Evolutionary conservation across 192 early-diverging fungal species (phyloP).

Genomic region (Mortierella claussenii): DNA sequence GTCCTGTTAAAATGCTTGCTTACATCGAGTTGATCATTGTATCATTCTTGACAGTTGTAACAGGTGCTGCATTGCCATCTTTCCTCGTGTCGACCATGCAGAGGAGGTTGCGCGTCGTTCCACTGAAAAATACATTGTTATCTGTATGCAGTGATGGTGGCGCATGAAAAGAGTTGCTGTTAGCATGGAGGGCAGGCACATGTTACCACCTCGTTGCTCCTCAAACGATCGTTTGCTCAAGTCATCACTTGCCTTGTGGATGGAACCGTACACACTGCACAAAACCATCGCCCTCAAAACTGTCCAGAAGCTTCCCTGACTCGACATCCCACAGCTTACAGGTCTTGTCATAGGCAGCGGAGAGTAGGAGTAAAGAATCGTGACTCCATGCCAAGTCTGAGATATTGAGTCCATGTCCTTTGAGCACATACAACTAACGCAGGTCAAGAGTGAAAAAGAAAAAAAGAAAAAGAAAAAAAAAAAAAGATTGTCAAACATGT

Average conservation of each 20-base stretch:
- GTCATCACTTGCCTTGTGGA: conserved; percentile 72
- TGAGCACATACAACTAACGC: conserved; percentile 71
- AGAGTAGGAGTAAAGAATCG: conserved; percentile 73
- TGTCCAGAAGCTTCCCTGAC: conserved; percentile 66
- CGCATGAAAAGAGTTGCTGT: too few relatives aligned
- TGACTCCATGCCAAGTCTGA: conserved; percentile 82
- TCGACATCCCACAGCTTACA: conserved; percentile 86
- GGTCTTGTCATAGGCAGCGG: conserved; percentile 83
- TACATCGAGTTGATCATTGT: conserved; percentile 85
- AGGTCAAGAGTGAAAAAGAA: too few relatives aligned
- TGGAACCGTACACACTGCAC: conserved; percentile 86
- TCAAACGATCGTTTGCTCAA: too few relatives aligned
- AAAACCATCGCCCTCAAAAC: conserved; percentile 81
- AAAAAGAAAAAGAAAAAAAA: background rate
- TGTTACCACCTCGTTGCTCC: too few relatives aligned
- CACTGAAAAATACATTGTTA: conserved; percentile 78
- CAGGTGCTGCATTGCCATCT: conserved; percentile 10
- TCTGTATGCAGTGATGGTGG: too few relatives aligned
- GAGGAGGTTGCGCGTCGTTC: conserved; percentile 80
- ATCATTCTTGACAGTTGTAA: conserved; percentile 68
- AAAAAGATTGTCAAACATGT: background rate
- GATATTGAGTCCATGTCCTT: conserved; percentile 80
- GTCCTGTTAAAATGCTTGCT: background rate
- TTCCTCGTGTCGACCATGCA: conserved; percentile 73
- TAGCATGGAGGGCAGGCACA: too few relatives aligned